These are phyloP conservation scores for Ogataea corticis DNA, from an alignment of 805 yeast species.

Conservation along the genomic window DNA sequence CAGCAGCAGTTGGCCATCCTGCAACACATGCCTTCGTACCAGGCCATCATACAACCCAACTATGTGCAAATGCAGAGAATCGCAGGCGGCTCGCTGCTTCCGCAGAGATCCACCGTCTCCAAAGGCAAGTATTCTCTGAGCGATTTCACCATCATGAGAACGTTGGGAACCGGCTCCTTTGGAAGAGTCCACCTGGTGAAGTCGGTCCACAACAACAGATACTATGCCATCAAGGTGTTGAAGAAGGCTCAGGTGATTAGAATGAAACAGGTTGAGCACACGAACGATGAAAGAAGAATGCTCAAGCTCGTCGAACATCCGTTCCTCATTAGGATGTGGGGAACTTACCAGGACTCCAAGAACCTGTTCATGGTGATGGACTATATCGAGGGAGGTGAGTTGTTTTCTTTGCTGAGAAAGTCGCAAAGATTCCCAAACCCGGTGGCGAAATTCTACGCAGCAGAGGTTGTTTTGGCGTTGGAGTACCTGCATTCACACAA, in stretches of 20 bases:
- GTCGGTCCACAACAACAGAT: constrained; percentile 58
- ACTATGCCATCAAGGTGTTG: constrained; percentile 59
- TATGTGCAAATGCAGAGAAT: constrained; percentile 30
- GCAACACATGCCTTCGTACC: constrained; percentile 37
- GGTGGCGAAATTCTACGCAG: constrained; percentile 64
- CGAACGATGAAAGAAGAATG: constrained; percentile 64
- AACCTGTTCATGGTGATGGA: constrained; percentile 66
- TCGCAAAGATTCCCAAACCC: constrained; percentile 63
- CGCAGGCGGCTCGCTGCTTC: constrained; percentile 31
- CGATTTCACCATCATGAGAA: constrained; percentile 58
- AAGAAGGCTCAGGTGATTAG: constrained; percentile 58
- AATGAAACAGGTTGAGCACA: constrained; percentile 66
- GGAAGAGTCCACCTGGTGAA: constrained; percentile 61
- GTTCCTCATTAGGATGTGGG: constrained; percentile 64
- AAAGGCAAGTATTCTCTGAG: constrained; percentile 56
- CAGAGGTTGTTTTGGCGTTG: constrained; percentile 58
- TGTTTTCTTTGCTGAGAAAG: constrained; percentile 55
- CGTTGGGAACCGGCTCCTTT: constrained; percentile 62
- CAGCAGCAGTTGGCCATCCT: constrained; percentile 31
- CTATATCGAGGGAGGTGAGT: constrained; percentile 64
- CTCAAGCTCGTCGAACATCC: constrained; percentile 60
- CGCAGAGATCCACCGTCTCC: constrained; percentile 39
- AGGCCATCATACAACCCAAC: constrained; percentile 37
- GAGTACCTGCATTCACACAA: constrained; percentile 59
- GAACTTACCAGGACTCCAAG: constrained; percentile 58